These are phyloP conservation scores for Penicillium angulare DNA, from an alignment of 495 filamentous ascomycete genomes.

Conservation along the genomic window DNA sequence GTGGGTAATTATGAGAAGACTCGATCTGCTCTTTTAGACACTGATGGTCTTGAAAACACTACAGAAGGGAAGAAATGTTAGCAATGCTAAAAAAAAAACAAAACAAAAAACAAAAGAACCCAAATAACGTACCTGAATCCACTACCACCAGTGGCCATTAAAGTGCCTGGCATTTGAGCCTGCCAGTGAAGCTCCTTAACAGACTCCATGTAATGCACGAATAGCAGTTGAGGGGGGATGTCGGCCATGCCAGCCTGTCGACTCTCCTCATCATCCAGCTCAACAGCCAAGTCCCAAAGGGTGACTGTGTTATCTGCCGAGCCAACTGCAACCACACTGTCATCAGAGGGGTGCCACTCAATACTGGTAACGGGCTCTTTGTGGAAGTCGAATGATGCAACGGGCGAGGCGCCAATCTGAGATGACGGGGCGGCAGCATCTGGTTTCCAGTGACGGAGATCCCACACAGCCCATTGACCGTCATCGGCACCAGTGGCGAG, in stretches of 20 bases:
- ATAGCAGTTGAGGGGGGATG: conserved; percentile 90
- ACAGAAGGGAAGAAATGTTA: conserved; percentile 17
- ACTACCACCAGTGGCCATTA: conserved; percentile 85
- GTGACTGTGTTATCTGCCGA: conserved; percentile 93
- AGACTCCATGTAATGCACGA: conserved; percentile 92
- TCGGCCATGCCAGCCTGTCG: conserved; percentile 83
- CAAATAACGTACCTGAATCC: conserved; percentile 68
- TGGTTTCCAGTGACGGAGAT: conserved; percentile 90
- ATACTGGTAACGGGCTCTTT: conserved; percentile 92
- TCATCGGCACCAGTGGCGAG: conserved; percentile 93
- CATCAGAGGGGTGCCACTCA: conserved; percentile 96
- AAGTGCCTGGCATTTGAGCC: conserved; percentile 86
- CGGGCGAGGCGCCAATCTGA: conserved; percentile 57
- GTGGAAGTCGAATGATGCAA: conserved; percentile 91
- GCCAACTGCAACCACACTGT: conserved; percentile 88
- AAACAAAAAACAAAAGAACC: conserved; percentile 1
- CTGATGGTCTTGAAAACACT: conserved; percentile 59
- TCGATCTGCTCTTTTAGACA: conserved; percentile 36
- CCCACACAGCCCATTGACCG: conserved; percentile 94
- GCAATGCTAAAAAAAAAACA: conserved; percentile 6
- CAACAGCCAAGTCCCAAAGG: conserved; percentile 94
- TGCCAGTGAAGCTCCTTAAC: conserved; percentile 98
- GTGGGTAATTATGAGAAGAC: conserved; percentile 4
- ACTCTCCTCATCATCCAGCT: conserved; percentile 94
- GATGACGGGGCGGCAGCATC: conserved; percentile 41